A percentile compares a stretch with the other conserved stretches of the same genome.
phyloP scores from a whole-genome alignment of 2,329 filamentous ascomycete genomes.

The Aspergillus ochraceoroseus region DNA sequence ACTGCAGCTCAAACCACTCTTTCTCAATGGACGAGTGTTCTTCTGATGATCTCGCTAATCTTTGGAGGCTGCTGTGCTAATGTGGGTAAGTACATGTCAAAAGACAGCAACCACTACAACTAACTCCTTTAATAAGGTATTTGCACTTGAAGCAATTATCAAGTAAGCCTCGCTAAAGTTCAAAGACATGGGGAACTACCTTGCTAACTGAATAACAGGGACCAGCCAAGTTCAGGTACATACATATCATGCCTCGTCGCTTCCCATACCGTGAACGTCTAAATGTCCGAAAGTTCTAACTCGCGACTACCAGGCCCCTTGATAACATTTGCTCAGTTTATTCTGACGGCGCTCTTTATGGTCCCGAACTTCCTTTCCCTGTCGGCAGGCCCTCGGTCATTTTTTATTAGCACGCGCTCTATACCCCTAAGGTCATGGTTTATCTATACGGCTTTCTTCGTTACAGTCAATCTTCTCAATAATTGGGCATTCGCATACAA shows the following conservation, averaged over 20 bases:
- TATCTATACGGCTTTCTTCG: slow-evolving; percentile 84
- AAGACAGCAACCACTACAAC: slow-evolving; percentile 7
- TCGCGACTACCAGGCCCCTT: slow-evolving; percentile 59
- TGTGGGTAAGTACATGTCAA: slow-evolving; percentile 50
- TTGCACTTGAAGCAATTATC: slow-evolving; percentile 89
- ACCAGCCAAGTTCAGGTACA: slow-evolving; percentile 77
- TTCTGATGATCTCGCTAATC: slow-evolving; percentile 73
- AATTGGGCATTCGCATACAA: slow-evolving; percentile 97
- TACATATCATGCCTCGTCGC: too few relatives aligned
- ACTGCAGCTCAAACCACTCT: slow-evolving; percentile 39
- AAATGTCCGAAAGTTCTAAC: slow-evolving; percentile 6
- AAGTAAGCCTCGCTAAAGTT: slow-evolving; percentile 54
- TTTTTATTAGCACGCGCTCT: slow-evolving; percentile 69
- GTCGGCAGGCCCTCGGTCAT: slow-evolving; percentile 54
- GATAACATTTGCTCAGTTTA: slow-evolving; percentile 83
- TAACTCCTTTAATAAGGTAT: slow-evolving; percentile 59
- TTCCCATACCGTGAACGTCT: too few relatives aligned
- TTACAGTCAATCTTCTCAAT: slow-evolving; percentile 90
- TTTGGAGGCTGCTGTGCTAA: slow-evolving; percentile 96
- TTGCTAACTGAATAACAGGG: slow-evolving; percentile 47
- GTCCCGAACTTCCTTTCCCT: slow-evolving; percentile 69
- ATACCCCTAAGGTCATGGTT: slow-evolving; percentile 83
- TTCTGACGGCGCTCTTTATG: slow-evolving; percentile 73
- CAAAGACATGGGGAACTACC: slow-evolving; percentile 13
- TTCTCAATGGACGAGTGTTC: slow-evolving; percentile 59